Evolutionary conservation across 2,329 filamentous ascomycete species (phyloP).

Genomic region (Trichoderma sp.): DNA sequence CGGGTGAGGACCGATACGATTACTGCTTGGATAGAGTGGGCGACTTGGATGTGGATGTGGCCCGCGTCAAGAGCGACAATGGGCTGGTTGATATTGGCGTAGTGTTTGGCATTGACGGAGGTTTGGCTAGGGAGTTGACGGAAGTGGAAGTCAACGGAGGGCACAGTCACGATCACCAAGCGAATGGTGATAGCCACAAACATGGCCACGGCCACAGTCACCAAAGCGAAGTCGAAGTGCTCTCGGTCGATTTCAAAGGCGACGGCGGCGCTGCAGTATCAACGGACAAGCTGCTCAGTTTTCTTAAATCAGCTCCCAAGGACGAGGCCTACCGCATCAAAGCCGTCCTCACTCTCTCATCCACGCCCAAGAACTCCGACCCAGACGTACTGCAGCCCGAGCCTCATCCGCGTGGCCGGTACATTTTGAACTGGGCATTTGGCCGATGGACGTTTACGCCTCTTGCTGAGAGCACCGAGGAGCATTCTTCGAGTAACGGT

Average conservation of each 20-base stretch:
- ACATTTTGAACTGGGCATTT: slow-evolving; percentile 98
- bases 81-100: slow-evolving; percentile 76
- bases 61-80: slow-evolving; percentile 80
- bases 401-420: slow-evolving; percentile 47
- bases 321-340: slow-evolving; percentile 98
- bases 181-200: slow-evolving; percentile 32
- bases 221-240: slow-evolving; percentile 88
- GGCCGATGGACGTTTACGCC: slow-evolving; percentile 88
- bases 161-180: slow-evolving; percentile 32
- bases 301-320: slow-evolving; percentile 74
- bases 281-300: slow-evolving; percentile 58
- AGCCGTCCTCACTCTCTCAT: slow-evolving; percentile 53
- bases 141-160: slow-evolving; percentile 36
- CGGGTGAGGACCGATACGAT: slow-evolving; percentile 71
- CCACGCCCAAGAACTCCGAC: slow-evolving; percentile 50
- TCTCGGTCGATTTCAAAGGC: slow-evolving; percentile 69
- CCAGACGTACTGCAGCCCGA: slow-evolving; percentile 40
- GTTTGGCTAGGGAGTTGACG: slow-evolving; percentile 59
- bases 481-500: slow-evolving; percentile 56
- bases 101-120: slow-evolving; percentile 83
- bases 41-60: slow-evolving; percentile 74
- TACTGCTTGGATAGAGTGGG: slow-evolving; percentile 74
- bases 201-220: slow-evolving; percentile 42
- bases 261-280: slow-evolving; percentile 43
- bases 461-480: slow-evolving; percentile 37